Evolutionary conservation across 2,329 filamentous ascomycete species (phyloP).

Genomic region (Fusarium phyllophilum): DNA sequence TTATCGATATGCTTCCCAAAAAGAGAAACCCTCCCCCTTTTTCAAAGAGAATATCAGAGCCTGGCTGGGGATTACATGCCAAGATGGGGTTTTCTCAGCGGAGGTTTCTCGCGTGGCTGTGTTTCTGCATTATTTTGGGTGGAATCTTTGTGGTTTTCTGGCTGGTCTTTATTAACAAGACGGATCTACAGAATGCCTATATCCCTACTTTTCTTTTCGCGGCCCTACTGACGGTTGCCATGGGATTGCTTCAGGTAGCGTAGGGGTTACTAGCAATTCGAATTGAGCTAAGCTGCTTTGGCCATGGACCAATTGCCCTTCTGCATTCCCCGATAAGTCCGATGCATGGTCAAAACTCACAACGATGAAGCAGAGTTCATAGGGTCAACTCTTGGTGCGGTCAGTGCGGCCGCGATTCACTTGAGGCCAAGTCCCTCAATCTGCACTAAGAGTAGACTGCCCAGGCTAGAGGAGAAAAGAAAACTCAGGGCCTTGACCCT

Average conservation of each 20-base stretch:
- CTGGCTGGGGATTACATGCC: not conserved
- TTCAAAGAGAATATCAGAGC: not conserved
- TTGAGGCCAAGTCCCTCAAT: not conserved
- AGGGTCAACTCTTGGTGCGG: not conserved
- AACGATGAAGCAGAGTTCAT: accelerated
- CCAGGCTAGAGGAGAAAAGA: not conserved
- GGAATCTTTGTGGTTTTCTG: not conserved
- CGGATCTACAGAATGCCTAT: not conserved
- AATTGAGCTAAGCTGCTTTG: not conserved
- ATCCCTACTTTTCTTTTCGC: not conserved
- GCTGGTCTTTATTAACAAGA: not conserved
- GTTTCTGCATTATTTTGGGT: not conserved
- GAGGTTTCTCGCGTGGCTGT: not conserved
- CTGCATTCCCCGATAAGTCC: not conserved
- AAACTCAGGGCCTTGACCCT: too few species aligned
- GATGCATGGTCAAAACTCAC: accelerated
- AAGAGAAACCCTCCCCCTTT: not conserved
- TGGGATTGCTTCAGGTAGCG: not conserved
- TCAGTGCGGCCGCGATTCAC: not conserved
- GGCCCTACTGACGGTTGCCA: not conserved
- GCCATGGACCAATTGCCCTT: accelerated
- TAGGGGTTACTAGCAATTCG: not conserved
- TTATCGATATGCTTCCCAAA: not conserved
- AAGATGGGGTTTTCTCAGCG: not conserved
- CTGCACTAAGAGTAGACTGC: too few species aligned